phyloP scores from a whole-genome alignment of 352 stramenopile genomes.

The Phytophthora citrophthora region DNA sequence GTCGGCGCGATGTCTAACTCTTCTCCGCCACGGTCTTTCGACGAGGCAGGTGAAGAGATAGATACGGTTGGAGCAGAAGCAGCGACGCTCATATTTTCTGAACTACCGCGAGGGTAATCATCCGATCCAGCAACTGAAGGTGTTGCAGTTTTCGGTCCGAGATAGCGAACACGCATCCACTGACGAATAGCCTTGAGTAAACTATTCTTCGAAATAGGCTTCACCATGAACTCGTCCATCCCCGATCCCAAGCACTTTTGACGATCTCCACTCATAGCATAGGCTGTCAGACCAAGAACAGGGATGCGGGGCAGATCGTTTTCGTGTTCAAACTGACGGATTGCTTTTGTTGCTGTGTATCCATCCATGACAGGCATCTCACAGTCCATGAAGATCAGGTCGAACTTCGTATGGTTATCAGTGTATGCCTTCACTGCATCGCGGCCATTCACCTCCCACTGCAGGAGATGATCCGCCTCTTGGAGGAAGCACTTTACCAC shows the following conservation, averaged over 20 bases:
- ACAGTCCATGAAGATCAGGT: slow-evolving; percentile 84
- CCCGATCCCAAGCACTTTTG: slow-evolving; percentile 71
- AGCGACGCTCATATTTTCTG: slow-evolving; percentile 16
- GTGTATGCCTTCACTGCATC: slow-evolving; percentile 72
- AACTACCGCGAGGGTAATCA: slow-evolving; percentile 25
- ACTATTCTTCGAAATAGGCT: slow-evolving; percentile 74
- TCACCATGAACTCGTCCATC: slow-evolving; percentile 86
- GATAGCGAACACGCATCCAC: slow-evolving; percentile 70
- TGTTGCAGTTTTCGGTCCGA: slow-evolving; percentile 38
- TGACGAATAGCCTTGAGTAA: slow-evolving; percentile 68
- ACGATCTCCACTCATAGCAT: slow-evolving; percentile 79
- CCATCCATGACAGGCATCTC: slow-evolving; percentile 87
- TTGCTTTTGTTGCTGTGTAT: slow-evolving; percentile 67
- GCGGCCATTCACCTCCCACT: slow-evolving; percentile 77
- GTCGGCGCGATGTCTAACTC: slow-evolving; percentile 20
- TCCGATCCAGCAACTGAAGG: slow-evolving; percentile 28
- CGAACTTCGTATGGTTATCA: slow-evolving; percentile 53
- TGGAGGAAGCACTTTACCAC: slow-evolving; percentile 81
- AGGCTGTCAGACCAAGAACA: slow-evolving; percentile 69
- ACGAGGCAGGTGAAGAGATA: slow-evolving; percentile 27
- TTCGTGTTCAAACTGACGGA: slow-evolving; percentile 72
- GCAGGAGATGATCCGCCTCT: slow-evolving; percentile 69
- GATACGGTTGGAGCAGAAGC: slow-evolving; percentile 11
- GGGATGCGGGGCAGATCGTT: slow-evolving; percentile 68
- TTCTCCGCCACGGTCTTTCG: slow-evolving; percentile 19